Conservation (phyloP, 1,139 yeast genomes). For the Wickerhamomyces sp. region DNA sequence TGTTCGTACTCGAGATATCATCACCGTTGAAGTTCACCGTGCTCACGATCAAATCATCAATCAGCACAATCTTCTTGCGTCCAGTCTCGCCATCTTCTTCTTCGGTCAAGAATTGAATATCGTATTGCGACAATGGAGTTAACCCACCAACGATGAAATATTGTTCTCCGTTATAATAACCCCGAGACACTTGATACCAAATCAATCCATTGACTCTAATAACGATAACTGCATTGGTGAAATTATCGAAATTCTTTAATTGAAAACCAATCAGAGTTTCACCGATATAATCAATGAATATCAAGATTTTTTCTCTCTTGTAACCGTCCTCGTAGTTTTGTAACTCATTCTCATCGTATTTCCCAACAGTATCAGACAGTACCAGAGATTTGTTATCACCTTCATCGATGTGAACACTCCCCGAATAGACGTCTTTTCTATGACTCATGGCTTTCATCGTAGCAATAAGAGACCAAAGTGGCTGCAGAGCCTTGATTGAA, state of each 20-base stretch:
- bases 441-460: slow-evolving; percentile 52
- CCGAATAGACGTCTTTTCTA: slow-evolving; percentile 38
- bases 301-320: slow-evolving; percentile 28
- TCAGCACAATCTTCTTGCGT: slow-evolving; percentile 29
- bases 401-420: slow-evolving; percentile 26
- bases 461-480: slow-evolving; percentile 64
- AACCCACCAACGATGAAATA: slow-evolving; percentile 55
- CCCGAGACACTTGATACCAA: slow-evolving; percentile 52
- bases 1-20: slow-evolving; percentile 12
- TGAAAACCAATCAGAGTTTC: slow-evolving; percentile 46
- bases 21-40: slow-evolving; percentile 27
- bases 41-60: slow-evolving; percentile 40
- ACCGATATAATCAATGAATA: slow-evolving; percentile 48
- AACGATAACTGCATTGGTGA: slow-evolving; percentile 30
- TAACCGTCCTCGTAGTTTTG: slow-evolving; percentile 27
- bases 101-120: slow-evolving; percentile 49
- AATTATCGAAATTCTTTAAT: slow-evolving; percentile 30
- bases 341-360: slow-evolving; percentile 31
- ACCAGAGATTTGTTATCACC: slow-evolving; percentile 29
- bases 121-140: slow-evolving; percentile 65
- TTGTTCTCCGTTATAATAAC: slow-evolving; percentile 36
- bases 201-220: slow-evolving; percentile 54
- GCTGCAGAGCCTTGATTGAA: slow-evolving; percentile 38
- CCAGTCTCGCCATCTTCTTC: slow-evolving; percentile 27
- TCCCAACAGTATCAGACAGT: slow-evolving; percentile 33